Evolutionary conservation across 805 yeast genomes (phyloP).

Genomic region (Saccharomycopsis javanensis): DNA sequence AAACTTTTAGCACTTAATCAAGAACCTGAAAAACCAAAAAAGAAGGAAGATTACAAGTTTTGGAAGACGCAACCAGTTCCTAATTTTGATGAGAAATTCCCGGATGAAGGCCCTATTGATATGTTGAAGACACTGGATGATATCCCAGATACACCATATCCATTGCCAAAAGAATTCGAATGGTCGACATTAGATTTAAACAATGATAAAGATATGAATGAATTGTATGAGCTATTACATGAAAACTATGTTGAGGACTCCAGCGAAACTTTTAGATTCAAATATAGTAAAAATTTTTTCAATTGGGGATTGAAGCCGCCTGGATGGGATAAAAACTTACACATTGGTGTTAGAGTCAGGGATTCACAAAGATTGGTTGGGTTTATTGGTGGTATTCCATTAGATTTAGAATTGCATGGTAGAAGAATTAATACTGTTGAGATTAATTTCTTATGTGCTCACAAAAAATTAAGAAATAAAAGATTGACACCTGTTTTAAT

Average conservation of each 20-base stretch:
- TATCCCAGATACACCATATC: slow-evolving; percentile 59
- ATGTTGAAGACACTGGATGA: slow-evolving; percentile 55
- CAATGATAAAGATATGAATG: slow-evolving; percentile 48
- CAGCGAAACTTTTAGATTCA: slow-evolving; percentile 86
- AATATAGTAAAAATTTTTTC: slow-evolving; percentile 72
- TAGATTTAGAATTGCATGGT: slow-evolving; percentile 50
- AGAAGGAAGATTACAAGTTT: slow-evolving; percentile 78
- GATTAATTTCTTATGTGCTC: slow-evolving; percentile 89
- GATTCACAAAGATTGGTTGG: slow-evolving; percentile 73
- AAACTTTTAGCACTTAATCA: slow-evolving; percentile 43
- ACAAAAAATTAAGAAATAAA: slow-evolving; percentile 86
- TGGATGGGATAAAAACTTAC: slow-evolving; percentile 85
- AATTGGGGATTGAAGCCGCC: slow-evolving; percentile 94
- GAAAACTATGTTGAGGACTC: slow-evolving; percentile 93
- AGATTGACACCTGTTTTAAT: slow-evolving; percentile 90
- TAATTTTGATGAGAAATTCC: slow-evolving; percentile 48
- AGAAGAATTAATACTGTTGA: slow-evolving; percentile 59
- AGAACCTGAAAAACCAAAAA: slow-evolving; percentile 45
- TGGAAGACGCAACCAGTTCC: slow-evolving; percentile 98
- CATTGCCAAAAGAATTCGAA: slow-evolving; percentile 70
- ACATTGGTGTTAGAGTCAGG: slow-evolving; percentile 84
- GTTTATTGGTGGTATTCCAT: slow-evolving; percentile 86
- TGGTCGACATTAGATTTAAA: slow-evolving; percentile 75
- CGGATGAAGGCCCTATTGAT: slow-evolving; percentile 74
- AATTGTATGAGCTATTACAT: slow-evolving; percentile 69